A percentile compares a stretch with the other conserved stretches of the same genome.
Evolutionary conservation across 345 rosid species (phyloP).

Genomic region (Brassica nigra): DNA sequence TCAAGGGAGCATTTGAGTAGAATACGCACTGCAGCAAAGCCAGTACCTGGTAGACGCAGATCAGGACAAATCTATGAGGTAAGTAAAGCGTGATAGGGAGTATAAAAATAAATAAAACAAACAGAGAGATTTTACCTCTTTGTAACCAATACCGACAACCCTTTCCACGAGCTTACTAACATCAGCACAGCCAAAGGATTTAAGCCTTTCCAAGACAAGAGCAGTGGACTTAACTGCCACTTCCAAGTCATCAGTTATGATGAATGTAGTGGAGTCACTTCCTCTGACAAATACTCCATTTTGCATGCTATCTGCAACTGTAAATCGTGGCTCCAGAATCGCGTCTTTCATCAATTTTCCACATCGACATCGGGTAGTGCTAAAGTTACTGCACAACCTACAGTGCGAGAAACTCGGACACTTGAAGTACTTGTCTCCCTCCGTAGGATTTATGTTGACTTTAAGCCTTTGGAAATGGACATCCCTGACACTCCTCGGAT

Average conservation of each 20-base stretch:
- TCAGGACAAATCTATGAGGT: too few relatives aligned
- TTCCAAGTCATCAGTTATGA: not conserved
- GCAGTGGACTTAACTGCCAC: not conserved
- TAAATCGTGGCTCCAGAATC: not conserved
- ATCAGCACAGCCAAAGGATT: not conserved
- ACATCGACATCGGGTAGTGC: not conserved
- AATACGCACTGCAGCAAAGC: slow-evolving; percentile 4
- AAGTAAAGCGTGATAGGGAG: too few relatives aligned
- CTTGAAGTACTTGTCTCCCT: not conserved
- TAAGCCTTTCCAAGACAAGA: not conserved
- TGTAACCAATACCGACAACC: not conserved
- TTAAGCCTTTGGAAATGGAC: not conserved
- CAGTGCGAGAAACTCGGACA: not conserved
- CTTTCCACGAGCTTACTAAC: not conserved
- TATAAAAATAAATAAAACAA: too few relatives aligned
- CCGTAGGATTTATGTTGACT: not conserved
- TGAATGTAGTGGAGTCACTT: not conserved
- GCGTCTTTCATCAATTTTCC: not conserved
- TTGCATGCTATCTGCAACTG: not conserved
- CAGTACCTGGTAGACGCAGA: not conserved
- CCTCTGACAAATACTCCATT: not conserved
- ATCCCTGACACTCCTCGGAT: not conserved
- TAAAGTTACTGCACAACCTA: not conserved
- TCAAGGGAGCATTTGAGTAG: slow-evolving; percentile 30
- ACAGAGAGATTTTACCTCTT: not conserved